Percentiles rank a stretch among this genome's conserved stretches.
These are phyloP conservation scores for Fusarium tanahbumbuense DNA, from an alignment of 2,329 filamentous ascomycete species.

Conservation along the genomic window DNA sequence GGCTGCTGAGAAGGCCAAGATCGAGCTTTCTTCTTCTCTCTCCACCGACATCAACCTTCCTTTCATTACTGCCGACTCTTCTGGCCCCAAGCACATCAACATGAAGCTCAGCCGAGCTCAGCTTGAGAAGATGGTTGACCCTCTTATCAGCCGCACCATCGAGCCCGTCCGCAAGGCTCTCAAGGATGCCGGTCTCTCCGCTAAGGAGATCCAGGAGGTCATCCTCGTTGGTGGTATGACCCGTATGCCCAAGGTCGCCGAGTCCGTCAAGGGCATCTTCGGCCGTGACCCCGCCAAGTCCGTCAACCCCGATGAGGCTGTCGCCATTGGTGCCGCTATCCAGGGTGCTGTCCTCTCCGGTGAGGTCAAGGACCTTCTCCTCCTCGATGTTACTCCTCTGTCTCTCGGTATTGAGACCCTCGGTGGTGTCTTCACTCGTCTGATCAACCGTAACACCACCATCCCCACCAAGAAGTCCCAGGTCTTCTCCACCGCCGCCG, in stretches of 20 bases:
- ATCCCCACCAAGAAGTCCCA: constrained; percentile 99
- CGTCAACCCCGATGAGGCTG: constrained; percentile 98
- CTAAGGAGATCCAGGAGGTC: constrained; percentile 96
- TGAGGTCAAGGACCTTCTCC: constrained; percentile 94
- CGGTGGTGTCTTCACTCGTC: constrained; percentile 94
- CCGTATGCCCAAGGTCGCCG: constrained; percentile 97
- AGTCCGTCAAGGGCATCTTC: constrained; percentile 97
- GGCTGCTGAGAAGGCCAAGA: constrained; percentile 99
- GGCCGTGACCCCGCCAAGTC: constrained; percentile 97
- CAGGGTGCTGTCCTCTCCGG: constrained; percentile 97
- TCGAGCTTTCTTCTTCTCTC: constrained; percentile 93
- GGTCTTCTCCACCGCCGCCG: constrained; percentile 95
- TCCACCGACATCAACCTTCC: constrained; percentile 98
- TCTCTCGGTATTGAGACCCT: constrained; percentile 99
- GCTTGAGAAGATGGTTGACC: constrained; percentile 92
- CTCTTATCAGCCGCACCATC: constrained; percentile 85
- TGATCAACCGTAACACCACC: constrained; percentile 99
- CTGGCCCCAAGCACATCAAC: constrained; percentile 98
- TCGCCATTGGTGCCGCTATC: constrained; percentile 96
- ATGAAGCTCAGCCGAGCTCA: constrained; percentile 91
- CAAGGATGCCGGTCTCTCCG: constrained; percentile 91
- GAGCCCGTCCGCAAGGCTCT: constrained; percentile 96
- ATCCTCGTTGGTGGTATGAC: constrained; percentile 99
- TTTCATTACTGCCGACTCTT: constrained; percentile 97
- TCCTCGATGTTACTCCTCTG: constrained; percentile 94